Percentiles rank a stretch among this genome's conserved stretches.
Conservation (phyloP, 2,329 filamentous ascomycete genomes). For the Tolypocladium endophyticum region DNA sequence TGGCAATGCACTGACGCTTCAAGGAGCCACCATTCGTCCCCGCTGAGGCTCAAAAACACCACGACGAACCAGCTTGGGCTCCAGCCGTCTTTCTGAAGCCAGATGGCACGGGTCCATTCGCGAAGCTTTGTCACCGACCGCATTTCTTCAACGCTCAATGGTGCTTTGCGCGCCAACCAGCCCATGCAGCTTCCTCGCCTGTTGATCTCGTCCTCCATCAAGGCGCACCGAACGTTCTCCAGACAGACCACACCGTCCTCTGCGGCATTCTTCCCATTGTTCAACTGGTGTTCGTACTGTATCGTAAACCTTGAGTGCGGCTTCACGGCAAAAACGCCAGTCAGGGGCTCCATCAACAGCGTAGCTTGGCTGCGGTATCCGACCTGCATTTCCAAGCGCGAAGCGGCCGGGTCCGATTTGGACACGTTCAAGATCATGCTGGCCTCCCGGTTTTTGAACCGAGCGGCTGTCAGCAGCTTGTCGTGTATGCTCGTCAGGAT, state of each 20-base stretch:
- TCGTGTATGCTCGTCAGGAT: conserved; percentile 58
- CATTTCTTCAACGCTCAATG: conserved; percentile 42
- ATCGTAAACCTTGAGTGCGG: conserved; percentile 48
- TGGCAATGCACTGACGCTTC: conserved; percentile 37
- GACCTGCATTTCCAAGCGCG: conserved; percentile 58
- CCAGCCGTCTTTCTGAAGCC: conserved; percentile 68
- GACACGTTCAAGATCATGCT: conserved; percentile 48
- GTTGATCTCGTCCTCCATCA: conserved; percentile 50
- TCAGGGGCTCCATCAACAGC: conserved; percentile 64
- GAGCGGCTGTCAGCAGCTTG: conserved; percentile 45
- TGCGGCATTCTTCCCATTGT: conserved; percentile 44
- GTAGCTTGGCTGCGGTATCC: conserved; percentile 49
- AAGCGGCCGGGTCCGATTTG: conserved; percentile 52
- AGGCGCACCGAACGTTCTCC: conserved; percentile 51
- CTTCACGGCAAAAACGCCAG: conserved; percentile 63
- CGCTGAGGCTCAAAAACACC: conserved; percentile 57
- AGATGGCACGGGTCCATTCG: conserved; percentile 52
- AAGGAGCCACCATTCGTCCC: conserved; percentile 72
- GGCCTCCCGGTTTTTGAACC: conserved; percentile 52
- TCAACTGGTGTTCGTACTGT: conserved; percentile 55
- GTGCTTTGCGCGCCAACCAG: conserved; percentile 46
- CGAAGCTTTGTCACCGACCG: conserved; percentile 52
- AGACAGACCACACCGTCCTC: conserved; percentile 47
- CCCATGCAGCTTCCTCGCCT: conserved; percentile 50
- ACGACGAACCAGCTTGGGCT: conserved; percentile 60